Evolutionary conservation across 805 yeast species (phyloP).

Genomic region (Wickerhamomyces alni): DNA sequence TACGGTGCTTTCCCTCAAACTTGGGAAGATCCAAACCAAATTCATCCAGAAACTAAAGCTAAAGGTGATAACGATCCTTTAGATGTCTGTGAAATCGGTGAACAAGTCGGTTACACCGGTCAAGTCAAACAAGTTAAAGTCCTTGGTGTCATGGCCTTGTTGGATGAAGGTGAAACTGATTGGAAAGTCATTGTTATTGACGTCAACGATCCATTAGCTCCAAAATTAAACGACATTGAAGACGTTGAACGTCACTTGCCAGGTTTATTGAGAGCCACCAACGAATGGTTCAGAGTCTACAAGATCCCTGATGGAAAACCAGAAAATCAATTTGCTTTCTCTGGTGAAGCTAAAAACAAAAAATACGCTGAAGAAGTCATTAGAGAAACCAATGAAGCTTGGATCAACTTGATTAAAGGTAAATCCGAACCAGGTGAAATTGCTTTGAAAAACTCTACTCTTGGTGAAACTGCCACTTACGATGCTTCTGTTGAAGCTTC

Average conservation of each 20-base stretch:
- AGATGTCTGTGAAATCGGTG: conserved; percentile 80
- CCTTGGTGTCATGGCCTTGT: conserved; percentile 70
- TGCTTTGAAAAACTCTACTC: conserved; percentile 67
- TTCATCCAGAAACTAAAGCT: conserved; percentile 34
- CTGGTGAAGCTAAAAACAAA: conserved; percentile 76
- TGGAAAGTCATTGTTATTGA: conserved; percentile 84
- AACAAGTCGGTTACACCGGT: conserved; percentile 49
- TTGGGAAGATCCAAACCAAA: conserved; percentile 88
- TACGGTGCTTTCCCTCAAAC: conserved; percentile 91
- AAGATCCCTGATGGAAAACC: conserved; percentile 81
- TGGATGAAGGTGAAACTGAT: conserved; percentile 94
- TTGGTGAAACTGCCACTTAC: conserved; percentile 47
- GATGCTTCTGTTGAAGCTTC: conserved; percentile 33
- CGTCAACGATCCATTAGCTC: conserved; percentile 57
- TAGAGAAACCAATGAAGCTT: conserved; percentile 72
- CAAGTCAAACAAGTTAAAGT: conserved; percentile 61
- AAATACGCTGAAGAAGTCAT: conserved; percentile 78
- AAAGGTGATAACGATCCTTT: conserved; percentile 93
- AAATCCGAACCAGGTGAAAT: conserved; percentile 56
- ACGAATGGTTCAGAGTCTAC: conserved; percentile 78
- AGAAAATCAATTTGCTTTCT: conserved; percentile 66
- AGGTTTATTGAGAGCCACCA: conserved; percentile 60
- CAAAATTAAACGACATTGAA: conserved; percentile 50
- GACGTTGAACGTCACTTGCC: conserved; percentile 70
- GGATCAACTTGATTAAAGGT: conserved; percentile 68